Percentiles rank a stretch among this genome's conserved stretches.
Conservation (phyloP, 1,284 basidiomycete species). For the Pterula multifida region DNA sequence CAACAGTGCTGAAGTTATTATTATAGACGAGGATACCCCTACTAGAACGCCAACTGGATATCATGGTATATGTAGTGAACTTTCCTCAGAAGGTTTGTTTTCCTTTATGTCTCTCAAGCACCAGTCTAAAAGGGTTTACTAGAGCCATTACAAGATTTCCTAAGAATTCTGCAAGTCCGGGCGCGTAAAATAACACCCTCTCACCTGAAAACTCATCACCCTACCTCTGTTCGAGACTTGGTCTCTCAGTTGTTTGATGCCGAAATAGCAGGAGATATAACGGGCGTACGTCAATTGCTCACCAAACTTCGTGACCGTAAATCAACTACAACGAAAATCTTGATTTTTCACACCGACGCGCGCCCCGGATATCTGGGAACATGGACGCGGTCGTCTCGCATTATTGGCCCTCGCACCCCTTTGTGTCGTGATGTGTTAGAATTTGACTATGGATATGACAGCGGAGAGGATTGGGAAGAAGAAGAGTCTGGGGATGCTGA, state of each 20-base stretch:
- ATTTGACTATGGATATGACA: constrained; percentile 76
- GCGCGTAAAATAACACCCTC: not conserved
- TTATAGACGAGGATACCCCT: constrained; percentile 32
- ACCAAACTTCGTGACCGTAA: constrained; percentile 42
- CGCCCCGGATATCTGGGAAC: constrained; percentile 82
- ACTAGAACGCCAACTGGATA: not conserved
- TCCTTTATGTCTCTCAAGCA: not conserved
- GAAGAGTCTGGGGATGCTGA: constrained; percentile 63
- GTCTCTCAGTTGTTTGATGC: constrained; percentile 61
- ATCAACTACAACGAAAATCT: constrained; percentile 54
- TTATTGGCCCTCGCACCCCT: constrained; percentile 65
- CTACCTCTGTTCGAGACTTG: constrained; percentile 36
- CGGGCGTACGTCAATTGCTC: constrained; percentile 44
- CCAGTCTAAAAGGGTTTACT: not conserved
- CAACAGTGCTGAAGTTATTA: constrained; percentile 33
- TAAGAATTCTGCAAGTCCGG: not conserved
- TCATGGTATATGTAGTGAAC: not conserved
- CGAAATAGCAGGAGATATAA: constrained; percentile 59
- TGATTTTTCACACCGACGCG: constrained; percentile 66
- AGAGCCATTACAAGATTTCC: not conserved
- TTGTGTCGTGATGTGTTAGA: constrained; percentile 56
- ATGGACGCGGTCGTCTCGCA: constrained; percentile 64
- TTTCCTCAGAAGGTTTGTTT: not conserved
- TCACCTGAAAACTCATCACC: not conserved
- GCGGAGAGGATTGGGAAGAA: constrained; percentile 79